phyloP scores from a whole-genome alignment of 495 filamentous ascomycete species.

The Jackrogersella multiformis region DNA sequence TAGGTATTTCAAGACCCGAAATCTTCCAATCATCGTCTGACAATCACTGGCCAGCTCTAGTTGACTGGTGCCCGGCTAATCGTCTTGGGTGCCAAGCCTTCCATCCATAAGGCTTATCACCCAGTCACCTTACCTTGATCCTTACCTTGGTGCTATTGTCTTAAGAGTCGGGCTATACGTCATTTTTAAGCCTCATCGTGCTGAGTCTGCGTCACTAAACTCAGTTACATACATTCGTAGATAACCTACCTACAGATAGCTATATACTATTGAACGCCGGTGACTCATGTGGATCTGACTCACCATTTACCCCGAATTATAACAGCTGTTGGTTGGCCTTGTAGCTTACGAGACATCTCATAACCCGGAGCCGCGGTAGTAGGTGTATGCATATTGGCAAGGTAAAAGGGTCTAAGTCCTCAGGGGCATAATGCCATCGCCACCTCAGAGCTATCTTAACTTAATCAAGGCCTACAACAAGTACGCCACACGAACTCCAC shows the following conservation, averaged over 20 bases:
- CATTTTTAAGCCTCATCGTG: conserved; percentile 2
- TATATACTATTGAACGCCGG: neutral
- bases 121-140: no score
- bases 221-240: neutral
- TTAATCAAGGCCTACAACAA: conserved; percentile 20
- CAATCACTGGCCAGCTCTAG: no score
- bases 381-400: neutral
- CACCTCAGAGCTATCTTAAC: conserved; percentile 18
- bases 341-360: neutral
- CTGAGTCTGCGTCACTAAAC: neutral
- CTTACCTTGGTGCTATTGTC: neutral
- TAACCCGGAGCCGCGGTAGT: neutral
- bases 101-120: no score
- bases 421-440: conserved; percentile 14
- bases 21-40: conserved; percentile 14
- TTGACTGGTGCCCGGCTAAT: no score
- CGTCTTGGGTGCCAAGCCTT: no score
- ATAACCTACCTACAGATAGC: neutral
- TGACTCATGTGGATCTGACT: conserved; percentile 9
- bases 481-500: neutral
- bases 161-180: neutral
- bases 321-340: no score
- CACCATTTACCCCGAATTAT: no score
- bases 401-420: neutral
- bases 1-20: neutral